Conservation (phyloP, 1,139 yeast species). For the Diutina rugosa region DNA sequence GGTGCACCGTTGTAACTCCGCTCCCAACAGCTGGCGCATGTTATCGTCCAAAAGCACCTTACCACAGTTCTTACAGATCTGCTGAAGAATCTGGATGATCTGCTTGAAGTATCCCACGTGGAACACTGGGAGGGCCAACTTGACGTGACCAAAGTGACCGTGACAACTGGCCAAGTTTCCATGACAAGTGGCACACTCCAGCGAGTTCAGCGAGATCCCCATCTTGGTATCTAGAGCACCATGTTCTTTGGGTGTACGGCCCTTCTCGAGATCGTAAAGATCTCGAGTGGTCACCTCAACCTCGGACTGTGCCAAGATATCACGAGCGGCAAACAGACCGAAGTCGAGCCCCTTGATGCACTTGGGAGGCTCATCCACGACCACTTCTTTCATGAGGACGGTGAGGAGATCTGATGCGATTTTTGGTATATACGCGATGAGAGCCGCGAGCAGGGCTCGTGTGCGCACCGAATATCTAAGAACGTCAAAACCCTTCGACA, state of each 20-base stretch:
- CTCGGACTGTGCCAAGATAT: constrained; percentile 86
- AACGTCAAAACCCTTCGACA: neutral
- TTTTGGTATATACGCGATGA: neutral
- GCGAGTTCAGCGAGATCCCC: constrained; percentile 85
- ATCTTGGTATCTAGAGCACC: constrained; percentile 89
- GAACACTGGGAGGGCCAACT: constrained; percentile 88
- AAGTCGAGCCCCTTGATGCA: constrained; percentile 85
- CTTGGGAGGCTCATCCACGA: constrained; percentile 79
- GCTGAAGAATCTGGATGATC: constrained; percentile 77
- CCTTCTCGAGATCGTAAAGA: constrained; percentile 80
- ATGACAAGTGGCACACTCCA: constrained; percentile 83
- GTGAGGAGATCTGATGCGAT: neutral
- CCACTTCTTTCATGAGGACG: constrained; percentile 51
- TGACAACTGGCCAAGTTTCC: constrained; percentile 92
- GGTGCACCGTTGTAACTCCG: constrained; percentile 50
- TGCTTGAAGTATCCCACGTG: constrained; percentile 96
- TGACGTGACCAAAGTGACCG: constrained; percentile 95
- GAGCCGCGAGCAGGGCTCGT: neutral
- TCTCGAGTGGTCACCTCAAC: constrained; percentile 90
- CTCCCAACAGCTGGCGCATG: constrained; percentile 52
- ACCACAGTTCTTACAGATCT: constrained; percentile 87
- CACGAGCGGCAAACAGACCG: constrained; percentile 83
- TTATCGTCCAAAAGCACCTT: constrained; percentile 63
- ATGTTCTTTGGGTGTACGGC: constrained; percentile 61
- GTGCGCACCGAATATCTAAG: neutral